Base-by-base conservation (phyloP, 2,329 filamentous ascomycete genomes). In the Microsporum audouinii region DNA sequence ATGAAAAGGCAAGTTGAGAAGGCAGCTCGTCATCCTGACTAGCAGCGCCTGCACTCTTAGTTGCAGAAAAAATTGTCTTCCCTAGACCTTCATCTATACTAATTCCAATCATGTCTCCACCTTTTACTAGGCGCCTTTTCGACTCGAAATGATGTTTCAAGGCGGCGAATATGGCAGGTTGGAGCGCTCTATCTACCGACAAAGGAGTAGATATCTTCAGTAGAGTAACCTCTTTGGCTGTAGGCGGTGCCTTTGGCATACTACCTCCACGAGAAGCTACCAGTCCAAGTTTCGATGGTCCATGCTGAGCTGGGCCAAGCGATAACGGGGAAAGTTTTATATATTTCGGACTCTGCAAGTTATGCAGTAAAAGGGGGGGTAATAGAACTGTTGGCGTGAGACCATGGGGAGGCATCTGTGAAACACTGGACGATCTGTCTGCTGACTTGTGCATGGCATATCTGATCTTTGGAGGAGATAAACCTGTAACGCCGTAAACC, bases 91-190 rank as follows among this genome's bases (percentile, higher is more conserved):
- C 89, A 69, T 99, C 92, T 33, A 99, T 86, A 2, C 90, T 86
- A 10, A 99, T 87, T 17, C 89, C 91, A 60, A 99, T 86, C 10
- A 96, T 76, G 73, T 99, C 94, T 2, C 91, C 92, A 45, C 84
- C 86, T 69, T 91, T 91, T 43, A 97, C 83, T 10, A 97, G 82
- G 2, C 94, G 84, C 61, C 88, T 83, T 68, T 88, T 89, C 60
- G 84, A 84, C 65, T 95, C 88, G 71, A 99, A 96, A 70, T 96
- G 87, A 43, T 85, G 84, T 71, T 96, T 96, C 47, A 99, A 75
- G 0, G 89, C 91, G 17, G 89, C 86, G 66, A 97, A 86, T 3
- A 97, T 82, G 3, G 89, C 89, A 5, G 89, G 88, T 70, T 97
- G 91, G 7, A 96, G 82, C 1, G 88, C 82, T 53, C 89, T 82